These are phyloP conservation scores for Boletus reticuloceps DNA, from an alignment of 768 basidiomycete genomes.

Conservation along the genomic window DNA sequence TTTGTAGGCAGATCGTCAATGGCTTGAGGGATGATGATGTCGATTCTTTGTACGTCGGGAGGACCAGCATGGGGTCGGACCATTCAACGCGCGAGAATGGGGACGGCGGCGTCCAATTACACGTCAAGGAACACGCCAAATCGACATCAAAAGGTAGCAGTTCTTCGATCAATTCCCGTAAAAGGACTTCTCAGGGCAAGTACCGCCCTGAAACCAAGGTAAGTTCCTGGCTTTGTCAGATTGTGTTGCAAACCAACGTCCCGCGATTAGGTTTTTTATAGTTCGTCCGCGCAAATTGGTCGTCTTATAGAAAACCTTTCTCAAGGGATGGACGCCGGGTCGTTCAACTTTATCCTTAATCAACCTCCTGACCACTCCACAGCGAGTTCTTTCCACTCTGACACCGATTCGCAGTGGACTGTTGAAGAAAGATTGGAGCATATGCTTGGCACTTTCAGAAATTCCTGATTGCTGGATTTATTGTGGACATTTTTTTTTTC, in stretches of 20 bases:
- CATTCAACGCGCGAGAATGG: slow-evolving; percentile 51
- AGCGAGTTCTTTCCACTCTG: slow-evolving; percentile 61
- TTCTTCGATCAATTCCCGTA: slow-evolving; percentile 56
- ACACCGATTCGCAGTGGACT: slow-evolving; percentile 61
- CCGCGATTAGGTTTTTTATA: slow-evolving; percentile 28
- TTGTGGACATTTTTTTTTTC: slow-evolving; percentile 18
- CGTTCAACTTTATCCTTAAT: slow-evolving; percentile 70
- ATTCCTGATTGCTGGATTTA: slow-evolving; percentile 29
- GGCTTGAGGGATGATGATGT: slow-evolving; percentile 76
- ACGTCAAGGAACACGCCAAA: slow-evolving; percentile 73
- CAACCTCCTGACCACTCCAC: slow-evolving; percentile 49
- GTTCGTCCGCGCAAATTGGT: slow-evolving; percentile 74
- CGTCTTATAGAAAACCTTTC: slow-evolving; percentile 82
- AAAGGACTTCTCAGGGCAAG: slow-evolving; percentile 52
- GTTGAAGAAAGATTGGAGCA: slow-evolving; percentile 76
- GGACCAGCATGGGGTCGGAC: slow-evolving; percentile 73
- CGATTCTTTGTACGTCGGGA: slow-evolving; percentile 63
- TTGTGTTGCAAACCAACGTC: slow-evolving; percentile 7
- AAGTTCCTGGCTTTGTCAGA: slow-evolving; percentile 22
- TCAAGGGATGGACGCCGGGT: slow-evolving; percentile 76
- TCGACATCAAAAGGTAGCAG: slow-evolving; percentile 65
- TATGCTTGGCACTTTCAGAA: slow-evolving; percentile 50
- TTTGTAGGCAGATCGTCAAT: slow-evolving; percentile 71
- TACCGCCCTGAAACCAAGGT: slow-evolving; percentile 84
- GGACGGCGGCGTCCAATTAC: slow-evolving; percentile 61